Base-by-base conservation (phyloP, 768 basidiomycete species). In the Lepiota venenata region DNA sequence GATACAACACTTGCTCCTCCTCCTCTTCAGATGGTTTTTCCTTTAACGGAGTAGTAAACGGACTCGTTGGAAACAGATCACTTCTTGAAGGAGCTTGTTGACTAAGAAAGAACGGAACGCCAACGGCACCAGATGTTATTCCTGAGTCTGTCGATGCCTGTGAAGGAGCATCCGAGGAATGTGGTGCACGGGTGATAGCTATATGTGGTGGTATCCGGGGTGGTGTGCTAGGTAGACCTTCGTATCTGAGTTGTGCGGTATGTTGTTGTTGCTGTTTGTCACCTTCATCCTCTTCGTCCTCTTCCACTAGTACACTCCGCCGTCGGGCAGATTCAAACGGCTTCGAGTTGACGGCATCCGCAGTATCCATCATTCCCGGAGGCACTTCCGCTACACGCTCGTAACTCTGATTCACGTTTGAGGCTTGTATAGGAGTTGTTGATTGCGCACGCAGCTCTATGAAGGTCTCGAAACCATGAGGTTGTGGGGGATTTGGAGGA, bases 21-120 rank as follows among this genome's bases (percentile, higher is more conserved):
- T 91, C 87, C 15, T 88, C 87, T 20, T 83, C 68, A 16, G 36
- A 74, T 44, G 58, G 68, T 40, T 76, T 74, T 66, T 91, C 90
- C 66, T 81, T 83, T 48, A 87, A 64, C 0, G 88, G 90, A 2
- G 83, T 83, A 10, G 79, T 80, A 61, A 89, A 90, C 12, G 89
- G 87, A 64, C 86, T 91, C 25, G 75, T 80, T 5, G 85, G 80
- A 67, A 84, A 84, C 12, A 67, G 52, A 47, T 88, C 88, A 54
- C 79, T 80, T 56, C 79, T 74, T 22, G 82, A 81, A 14, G 79
- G 75, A 4, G 76, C 71, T 56, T 69, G 77, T 60, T 65, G 72
- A 54, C 64, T 71, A 52, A 63, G 69, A 72, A 78, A 83, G 22
- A 81, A 60, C 3, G 86, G 81, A 10, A 84, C 76, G 39, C 74